Evolutionary conservation across 1,139 yeast species (phyloP).

Genomic region (Pichia norvegensis): DNA sequence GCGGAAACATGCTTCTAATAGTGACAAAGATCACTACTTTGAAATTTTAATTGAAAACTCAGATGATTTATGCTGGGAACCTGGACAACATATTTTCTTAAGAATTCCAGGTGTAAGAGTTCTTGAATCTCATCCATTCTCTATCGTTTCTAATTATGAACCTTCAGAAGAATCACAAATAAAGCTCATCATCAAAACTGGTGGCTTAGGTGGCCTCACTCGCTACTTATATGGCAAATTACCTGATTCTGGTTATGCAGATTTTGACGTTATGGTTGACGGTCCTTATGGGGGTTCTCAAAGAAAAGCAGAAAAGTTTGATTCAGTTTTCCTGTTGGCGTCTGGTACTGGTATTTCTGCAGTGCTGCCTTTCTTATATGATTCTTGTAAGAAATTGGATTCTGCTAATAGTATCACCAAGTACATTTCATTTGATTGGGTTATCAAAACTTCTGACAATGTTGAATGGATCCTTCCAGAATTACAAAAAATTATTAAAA

Average conservation of each 20-base stretch:
- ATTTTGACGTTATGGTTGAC: slow-evolving; percentile 38
- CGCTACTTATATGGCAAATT: slow-evolving; percentile 26
- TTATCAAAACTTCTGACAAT: slow-evolving; percentile 33
- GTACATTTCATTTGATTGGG: slow-evolving; percentile 42
- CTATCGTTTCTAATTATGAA: slow-evolving; percentile 39
- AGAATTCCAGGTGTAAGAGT: slow-evolving; percentile 41
- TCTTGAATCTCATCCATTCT: slow-evolving; percentile 57
- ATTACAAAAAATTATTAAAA: slow-evolving; percentile 21
- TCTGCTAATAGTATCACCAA: slow-evolving; percentile 16
- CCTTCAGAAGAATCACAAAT: slow-evolving; percentile 27
- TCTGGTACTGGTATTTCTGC: slow-evolving; percentile 55
- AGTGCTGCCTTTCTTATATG: slow-evolving; percentile 25
- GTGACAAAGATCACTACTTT: slow-evolving; percentile 22
- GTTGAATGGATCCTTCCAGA: slow-evolving; percentile 43
- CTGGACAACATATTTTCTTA: slow-evolving; percentile 56
- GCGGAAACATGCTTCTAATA: slow-evolving; percentile 20
- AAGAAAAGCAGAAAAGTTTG: slow-evolving; percentile 44
- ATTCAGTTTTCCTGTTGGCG: slow-evolving; percentile 37
- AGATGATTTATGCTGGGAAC: slow-evolving; percentile 39
- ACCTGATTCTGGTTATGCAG: slow-evolving; percentile 21
- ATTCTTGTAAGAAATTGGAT: slow-evolving; percentile 1
- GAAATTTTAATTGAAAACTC: slow-evolving; percentile 37
- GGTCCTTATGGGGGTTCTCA: slow-evolving; percentile 61
- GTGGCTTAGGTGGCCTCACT: slow-evolving; percentile 41
- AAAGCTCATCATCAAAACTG: slow-evolving; percentile 44